Conservation (phyloP, 2,329 filamentous ascomycete species). For the Ambrosiella beaveri region DNA sequence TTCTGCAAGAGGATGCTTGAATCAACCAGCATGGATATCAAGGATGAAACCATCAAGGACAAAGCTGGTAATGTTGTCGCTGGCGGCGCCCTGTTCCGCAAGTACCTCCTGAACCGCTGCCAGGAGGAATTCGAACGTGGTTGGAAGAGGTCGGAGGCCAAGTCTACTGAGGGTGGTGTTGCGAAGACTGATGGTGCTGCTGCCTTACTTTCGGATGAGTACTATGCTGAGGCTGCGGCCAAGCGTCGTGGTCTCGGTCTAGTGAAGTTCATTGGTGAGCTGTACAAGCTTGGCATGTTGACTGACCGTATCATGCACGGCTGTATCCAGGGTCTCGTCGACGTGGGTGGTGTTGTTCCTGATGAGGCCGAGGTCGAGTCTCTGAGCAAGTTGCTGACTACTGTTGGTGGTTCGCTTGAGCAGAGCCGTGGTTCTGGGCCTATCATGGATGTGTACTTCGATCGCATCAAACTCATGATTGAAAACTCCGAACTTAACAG, state of each 20-base stretch:
- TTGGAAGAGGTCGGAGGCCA: constrained; percentile 52
- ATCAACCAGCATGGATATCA: constrained; percentile 85
- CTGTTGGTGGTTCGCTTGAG: constrained; percentile 78
- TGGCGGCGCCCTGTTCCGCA: constrained; percentile 88
- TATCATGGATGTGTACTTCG: constrained; percentile 90
- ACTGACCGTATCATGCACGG: constrained; percentile 99
- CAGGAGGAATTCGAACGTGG: constrained; percentile 98
- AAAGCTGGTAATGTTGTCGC: constrained; percentile 76
- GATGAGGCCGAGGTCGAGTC: constrained; percentile 96
- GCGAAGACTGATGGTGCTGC: constrained; percentile 34
- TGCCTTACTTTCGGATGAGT: constrained; percentile 82
- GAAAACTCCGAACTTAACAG: constrained; percentile 67
- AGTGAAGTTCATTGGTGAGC: constrained; percentile 96
- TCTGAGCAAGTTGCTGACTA: constrained; percentile 78
- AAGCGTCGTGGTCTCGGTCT: constrained; percentile 95
- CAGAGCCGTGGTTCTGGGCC: constrained; percentile 44
- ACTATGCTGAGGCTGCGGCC: constrained; percentile 82
- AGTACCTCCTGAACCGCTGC: constrained; percentile 95
- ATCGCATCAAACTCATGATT: constrained; percentile 67
- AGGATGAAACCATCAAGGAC: constrained; percentile 87
- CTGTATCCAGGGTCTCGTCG: constrained; percentile 91
- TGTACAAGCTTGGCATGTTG: constrained; percentile 97
- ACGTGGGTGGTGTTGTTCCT: constrained; percentile 69
- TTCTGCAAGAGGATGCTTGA: constrained; percentile 97
- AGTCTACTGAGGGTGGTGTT: constrained; percentile 16